Conservation (phyloP, 192 early-diverging fungal genomes). For the Dissophora ornata region DNA sequence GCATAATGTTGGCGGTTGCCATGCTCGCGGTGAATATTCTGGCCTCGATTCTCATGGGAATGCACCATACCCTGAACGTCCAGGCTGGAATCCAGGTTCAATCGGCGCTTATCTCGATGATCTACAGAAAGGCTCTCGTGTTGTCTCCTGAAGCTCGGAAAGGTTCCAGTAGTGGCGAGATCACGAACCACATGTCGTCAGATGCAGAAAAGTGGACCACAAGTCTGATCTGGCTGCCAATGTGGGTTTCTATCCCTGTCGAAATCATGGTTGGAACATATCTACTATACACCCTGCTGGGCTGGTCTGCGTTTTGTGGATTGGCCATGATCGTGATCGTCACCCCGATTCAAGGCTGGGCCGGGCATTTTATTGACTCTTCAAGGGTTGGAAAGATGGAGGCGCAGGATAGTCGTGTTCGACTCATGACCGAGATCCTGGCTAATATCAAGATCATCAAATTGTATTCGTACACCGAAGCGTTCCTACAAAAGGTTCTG, state of each 20-base stretch:
- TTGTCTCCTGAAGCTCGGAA: slow-evolving; percentile 68
- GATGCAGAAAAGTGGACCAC: slow-evolving; percentile 62
- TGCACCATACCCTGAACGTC: slow-evolving; percentile 25
- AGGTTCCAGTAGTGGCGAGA: slow-evolving; percentile 62
- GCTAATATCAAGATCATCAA: slow-evolving; percentile 40
- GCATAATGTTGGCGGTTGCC: neutral
- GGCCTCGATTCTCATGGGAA: neutral
- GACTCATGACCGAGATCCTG: slow-evolving; percentile 32
- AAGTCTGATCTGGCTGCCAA: neutral
- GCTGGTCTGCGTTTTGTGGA: slow-evolving; percentile 62
- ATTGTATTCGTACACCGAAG: slow-evolving; percentile 5
- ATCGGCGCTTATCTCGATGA: slow-evolving; percentile 72
- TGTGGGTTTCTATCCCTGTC: slow-evolving; percentile 62
- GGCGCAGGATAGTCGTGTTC: slow-evolving; percentile 15
- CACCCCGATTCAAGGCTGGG: slow-evolving; percentile 15
- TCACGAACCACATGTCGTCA: slow-evolving; percentile 76
- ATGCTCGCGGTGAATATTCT: neutral
- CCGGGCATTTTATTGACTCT: neutral
- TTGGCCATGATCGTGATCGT: slow-evolving; percentile 12
- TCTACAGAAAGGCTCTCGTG: slow-evolving; percentile 82
- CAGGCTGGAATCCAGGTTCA: slow-evolving; percentile 71
- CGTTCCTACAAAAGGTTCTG: slow-evolving; percentile 10
- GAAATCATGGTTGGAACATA: slow-evolving; percentile 66
- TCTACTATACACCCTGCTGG: slow-evolving; percentile 56
- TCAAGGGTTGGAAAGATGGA: slow-evolving; percentile 12